phyloP scores from a whole-genome alignment of 257 asterid genomes.

The Lycium barbarum region DNA sequence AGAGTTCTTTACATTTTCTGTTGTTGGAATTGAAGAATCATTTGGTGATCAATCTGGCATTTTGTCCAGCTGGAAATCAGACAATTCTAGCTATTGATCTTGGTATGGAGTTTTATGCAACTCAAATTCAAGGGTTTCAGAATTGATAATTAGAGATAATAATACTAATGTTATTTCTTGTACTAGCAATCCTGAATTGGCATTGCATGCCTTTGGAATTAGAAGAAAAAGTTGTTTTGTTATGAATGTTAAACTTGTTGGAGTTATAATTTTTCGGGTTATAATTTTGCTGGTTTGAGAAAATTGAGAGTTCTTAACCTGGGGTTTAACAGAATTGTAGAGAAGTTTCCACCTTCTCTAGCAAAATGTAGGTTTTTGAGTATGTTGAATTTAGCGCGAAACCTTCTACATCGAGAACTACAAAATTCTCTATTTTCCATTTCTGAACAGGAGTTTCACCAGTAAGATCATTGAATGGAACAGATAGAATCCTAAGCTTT shows the following conservation, averaged over 20 bases:
- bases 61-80: conserved; percentile 64
- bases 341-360: conserved; percentile 64
- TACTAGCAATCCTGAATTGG: conserved; percentile 68
- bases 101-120: conserved; percentile 83
- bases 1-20: no score
- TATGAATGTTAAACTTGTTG: conserved; percentile 48
- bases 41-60: conserved; percentile 69
- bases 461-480: conserved; percentile 72
- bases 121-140: conserved; percentile 68
- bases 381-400: conserved; percentile 63
- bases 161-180: conserved; percentile 56
- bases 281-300: conserved; percentile 57
- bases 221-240: conserved; percentile 58
- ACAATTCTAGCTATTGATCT: conserved; percentile 57
- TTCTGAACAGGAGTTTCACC: conserved; percentile 71
- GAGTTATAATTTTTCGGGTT: conserved; percentile 57
- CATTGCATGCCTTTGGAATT: conserved; percentile 75
- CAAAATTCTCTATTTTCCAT: conserved; percentile 82
- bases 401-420: conserved; percentile 89
- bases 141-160: conserved; percentile 75
- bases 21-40: conserved; percentile 67
- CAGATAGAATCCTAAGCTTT: conserved; percentile 66
- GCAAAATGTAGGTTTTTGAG: conserved; percentile 55
- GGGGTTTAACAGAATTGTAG: conserved; percentile 69
- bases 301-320: conserved; percentile 65